These are phyloP conservation scores for Coemansia sp. DNA, from an alignment of 192 early-diverging fungal species.

Conservation along the genomic window DNA sequence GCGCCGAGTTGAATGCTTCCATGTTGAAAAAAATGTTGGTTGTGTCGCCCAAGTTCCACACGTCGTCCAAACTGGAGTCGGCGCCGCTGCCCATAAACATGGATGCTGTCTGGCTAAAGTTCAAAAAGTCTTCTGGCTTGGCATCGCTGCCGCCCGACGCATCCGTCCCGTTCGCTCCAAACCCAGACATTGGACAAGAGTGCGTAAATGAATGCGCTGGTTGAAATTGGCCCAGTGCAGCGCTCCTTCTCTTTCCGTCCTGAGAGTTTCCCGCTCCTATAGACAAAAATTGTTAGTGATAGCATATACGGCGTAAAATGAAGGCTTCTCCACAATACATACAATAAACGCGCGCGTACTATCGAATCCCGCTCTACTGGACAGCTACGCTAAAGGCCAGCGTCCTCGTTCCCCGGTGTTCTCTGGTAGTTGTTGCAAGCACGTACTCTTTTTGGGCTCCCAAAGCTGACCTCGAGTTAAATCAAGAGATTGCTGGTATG, in stretches of 20 bases:
- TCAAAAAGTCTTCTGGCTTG: constrained; percentile 23
- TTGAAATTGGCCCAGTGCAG: neutral
- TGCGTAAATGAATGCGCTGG: neutral
- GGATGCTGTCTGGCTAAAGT: constrained; percentile 15
- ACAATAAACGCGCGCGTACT: constrained; percentile 1
- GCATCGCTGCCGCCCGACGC: constrained; percentile 5
- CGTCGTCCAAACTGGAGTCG: constrained; percentile 25
- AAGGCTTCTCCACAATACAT: neutral
- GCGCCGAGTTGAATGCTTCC: constrained; percentile 50
- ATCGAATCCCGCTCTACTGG: neutral
- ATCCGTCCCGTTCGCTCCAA: constrained; percentile 8
- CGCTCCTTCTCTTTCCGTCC: neutral
- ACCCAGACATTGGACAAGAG: constrained; percentile 10
- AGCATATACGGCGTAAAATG: neutral
- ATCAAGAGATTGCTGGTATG: too few species aligned
- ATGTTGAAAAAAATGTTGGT: constrained; percentile 51
- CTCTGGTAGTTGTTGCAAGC: too few species aligned
- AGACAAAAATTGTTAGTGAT: neutral
- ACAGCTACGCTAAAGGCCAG: neutral
- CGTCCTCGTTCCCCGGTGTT: too few species aligned
- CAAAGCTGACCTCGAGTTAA: neutral
- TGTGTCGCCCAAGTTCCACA: constrained; percentile 42
- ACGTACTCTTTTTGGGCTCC: too few species aligned
- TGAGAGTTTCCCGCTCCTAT: neutral
- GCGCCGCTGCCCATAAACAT: constrained; percentile 19